Evolutionary conservation across 768 basidiomycete genomes (phyloP).

Genomic region (Cystobasidium ongulense): DNA sequence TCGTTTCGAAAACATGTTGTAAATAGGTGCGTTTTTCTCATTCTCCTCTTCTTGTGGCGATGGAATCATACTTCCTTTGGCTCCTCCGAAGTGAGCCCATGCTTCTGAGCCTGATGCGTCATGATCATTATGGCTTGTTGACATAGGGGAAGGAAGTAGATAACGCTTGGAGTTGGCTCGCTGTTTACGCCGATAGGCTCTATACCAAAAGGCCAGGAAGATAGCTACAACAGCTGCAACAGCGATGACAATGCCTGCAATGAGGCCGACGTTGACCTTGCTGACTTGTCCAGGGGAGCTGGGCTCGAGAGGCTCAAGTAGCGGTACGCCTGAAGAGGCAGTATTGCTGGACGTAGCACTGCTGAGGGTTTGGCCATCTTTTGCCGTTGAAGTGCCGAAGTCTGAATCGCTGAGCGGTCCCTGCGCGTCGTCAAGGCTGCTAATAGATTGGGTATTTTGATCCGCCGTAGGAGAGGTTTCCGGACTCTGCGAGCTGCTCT

Average conservation of each 20-base stretch:
- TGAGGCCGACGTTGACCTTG: not conserved
- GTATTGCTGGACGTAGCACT: not conserved
- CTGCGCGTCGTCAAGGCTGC: too few relatives aligned
- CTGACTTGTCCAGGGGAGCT: not conserved
- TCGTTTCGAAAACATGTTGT: not conserved
- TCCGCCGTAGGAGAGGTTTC: too few relatives aligned
- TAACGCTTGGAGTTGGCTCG: not conserved
- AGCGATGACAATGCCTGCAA: not conserved
- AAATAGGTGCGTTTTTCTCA: not conserved
- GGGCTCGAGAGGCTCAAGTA: not conserved
- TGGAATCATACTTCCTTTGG: not conserved
- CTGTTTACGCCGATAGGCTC: not conserved
- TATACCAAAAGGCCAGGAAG: not conserved
- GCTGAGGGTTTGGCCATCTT: too few relatives aligned
- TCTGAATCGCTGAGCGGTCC: too few relatives aligned
- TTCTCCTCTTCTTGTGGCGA: not conserved
- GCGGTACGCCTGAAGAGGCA: not conserved
- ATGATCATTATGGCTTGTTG: not conserved
- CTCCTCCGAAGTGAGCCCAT: not conserved
- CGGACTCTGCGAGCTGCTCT: too few relatives aligned
- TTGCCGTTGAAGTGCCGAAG: too few relatives aligned
- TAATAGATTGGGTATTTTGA: too few relatives aligned
- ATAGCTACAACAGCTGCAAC: not conserved
- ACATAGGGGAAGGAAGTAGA: not conserved
- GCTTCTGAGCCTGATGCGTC: not conserved